Base-by-base conservation (phyloP, 1,284 basidiomycete genomes). In the Cryptococcus amylolentus region DNA sequence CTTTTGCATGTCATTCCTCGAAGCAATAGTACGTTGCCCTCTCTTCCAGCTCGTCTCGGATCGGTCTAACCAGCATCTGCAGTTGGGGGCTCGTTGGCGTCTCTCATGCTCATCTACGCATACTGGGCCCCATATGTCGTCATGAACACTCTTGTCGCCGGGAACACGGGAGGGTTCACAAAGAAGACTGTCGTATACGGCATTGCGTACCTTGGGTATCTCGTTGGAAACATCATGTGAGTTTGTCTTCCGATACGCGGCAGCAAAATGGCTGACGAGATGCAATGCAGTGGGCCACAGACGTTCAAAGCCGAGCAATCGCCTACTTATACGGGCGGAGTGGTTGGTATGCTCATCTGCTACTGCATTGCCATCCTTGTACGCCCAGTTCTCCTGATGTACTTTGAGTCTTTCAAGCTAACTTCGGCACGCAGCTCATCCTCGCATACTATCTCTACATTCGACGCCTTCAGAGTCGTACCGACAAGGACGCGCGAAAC, bases 111-210 rank as follows among this genome's bases (percentile, higher is more conserved):
- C 46, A 44, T 68, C 28, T 68, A 64, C 49, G 45, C 55, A 37
- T 65, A 61, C 57, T 64, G 64, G 63, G 63, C 60, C 2, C 64
- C 65, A 12, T 69, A 67, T 57, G 57, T 64, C 31, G 56, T 68
- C 45, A 62, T 66, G 50, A 62, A 55, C 14, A 58, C 61, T 31
- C 46, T 63, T 5, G 55, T 64, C 51, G 54, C 63, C 55, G 60
- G 58, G n/a, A 71, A 69, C 43, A 56, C 60, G 5, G 71, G 57
- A 2, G 69, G 71, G 2, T 60, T 58, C 14, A 66, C 63, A 27
- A 73, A 73, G 61, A 71, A 70, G 52, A 53, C 60, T 6, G 62
- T 55, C 3, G 60, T 60, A 1, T 68, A 60, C 37, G 63, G 60
- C 28, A 63, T 68, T 35, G 54, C 65, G 12, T 71, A 71, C 56